phyloP scores from a whole-genome alignment of 306 rosid genomes.

The Prunus salicina region DNA sequence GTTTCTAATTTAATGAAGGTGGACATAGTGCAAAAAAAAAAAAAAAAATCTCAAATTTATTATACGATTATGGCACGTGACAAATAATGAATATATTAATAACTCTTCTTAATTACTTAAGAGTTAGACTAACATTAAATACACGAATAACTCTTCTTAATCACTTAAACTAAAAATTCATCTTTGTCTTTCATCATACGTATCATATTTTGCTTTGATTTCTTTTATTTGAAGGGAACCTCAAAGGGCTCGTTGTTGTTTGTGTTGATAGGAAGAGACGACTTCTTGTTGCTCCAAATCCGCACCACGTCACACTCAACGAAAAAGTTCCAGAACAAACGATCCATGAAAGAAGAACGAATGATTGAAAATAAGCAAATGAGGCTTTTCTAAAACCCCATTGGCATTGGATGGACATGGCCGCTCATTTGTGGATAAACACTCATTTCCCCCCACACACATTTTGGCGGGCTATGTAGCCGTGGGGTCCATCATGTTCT shows the following conservation, averaged over 20 bases:
- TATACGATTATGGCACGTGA: too few species aligned
- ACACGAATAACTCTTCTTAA: too few species aligned
- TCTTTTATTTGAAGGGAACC: neutral
- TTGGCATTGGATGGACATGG: neutral
- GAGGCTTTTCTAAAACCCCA: neutral
- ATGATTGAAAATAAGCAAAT: neutral
- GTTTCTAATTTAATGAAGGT: too few species aligned
- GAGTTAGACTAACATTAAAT: too few species aligned
- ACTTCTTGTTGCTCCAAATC: neutral
- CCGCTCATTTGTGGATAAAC: slow-evolving; percentile 28
- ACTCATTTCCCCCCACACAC: slow-evolving; percentile 26
- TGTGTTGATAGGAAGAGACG: neutral
- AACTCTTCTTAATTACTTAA: too few species aligned
- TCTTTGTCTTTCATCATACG: neutral
- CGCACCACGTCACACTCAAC: neutral
- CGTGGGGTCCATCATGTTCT: slow-evolving; percentile 14
- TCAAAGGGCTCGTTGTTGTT: neutral
- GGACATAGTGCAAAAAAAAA: too few species aligned
- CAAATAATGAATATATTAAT: too few species aligned
- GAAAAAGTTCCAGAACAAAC: neutral
- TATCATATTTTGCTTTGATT: neutral
- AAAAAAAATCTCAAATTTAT: too few species aligned
- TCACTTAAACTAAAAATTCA: too few species aligned
- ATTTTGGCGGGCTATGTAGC: slow-evolving; percentile 6
- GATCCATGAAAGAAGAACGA: neutral